Conservation (phyloP, 2,329 filamentous ascomycete species). For the Ophiobolus disseminans region DNA sequence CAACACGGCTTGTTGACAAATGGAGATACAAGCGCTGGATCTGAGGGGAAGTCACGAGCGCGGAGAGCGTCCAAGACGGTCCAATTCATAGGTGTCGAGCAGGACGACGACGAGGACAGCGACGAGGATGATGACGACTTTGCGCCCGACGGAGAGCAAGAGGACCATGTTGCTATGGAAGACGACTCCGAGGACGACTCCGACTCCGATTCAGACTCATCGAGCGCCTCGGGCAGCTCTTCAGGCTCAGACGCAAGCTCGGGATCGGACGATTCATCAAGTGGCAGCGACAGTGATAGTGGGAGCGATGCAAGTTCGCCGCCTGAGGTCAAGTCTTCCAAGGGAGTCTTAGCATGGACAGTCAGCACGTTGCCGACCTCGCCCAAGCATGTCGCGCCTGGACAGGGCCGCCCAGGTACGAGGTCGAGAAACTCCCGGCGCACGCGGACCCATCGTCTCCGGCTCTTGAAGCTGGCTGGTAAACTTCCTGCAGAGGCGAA, state of each 20-base stretch:
- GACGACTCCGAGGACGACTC: conserved; percentile 16
- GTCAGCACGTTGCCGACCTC: not conserved
- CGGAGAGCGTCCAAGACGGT: conserved; percentile 25
- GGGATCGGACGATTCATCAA: conserved; percentile 26
- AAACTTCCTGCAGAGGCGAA: conserved; percentile 60
- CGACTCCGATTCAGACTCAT: conserved; percentile 34
- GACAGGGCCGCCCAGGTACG: conserved; percentile 59
- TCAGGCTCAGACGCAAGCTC: conserved; percentile 15
- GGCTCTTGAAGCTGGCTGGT: conserved; percentile 61
- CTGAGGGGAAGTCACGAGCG: not conserved
- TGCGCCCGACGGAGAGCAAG: conserved; percentile 26
- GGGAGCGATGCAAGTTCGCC: conserved; percentile 47
- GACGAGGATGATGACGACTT: conserved; percentile 41
- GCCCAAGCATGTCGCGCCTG: conserved; percentile 49
- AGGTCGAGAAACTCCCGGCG: conserved; percentile 63
- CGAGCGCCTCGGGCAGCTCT: conserved; percentile 25
- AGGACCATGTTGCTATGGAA: conserved; percentile 14
- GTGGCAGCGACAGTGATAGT: conserved; percentile 50
- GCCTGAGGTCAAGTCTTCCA: conserved; percentile 33
- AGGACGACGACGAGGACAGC: conserved; percentile 25
- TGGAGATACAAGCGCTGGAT: not conserved
- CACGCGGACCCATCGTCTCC: conserved; percentile 58
- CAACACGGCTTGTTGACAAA: not conserved
- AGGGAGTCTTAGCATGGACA: conserved; percentile 11
- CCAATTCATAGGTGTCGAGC: conserved; percentile 24